phyloP scores from a whole-genome alignment of 2,329 filamentous ascomycete species.

The Ascochyta fabae region DNA sequence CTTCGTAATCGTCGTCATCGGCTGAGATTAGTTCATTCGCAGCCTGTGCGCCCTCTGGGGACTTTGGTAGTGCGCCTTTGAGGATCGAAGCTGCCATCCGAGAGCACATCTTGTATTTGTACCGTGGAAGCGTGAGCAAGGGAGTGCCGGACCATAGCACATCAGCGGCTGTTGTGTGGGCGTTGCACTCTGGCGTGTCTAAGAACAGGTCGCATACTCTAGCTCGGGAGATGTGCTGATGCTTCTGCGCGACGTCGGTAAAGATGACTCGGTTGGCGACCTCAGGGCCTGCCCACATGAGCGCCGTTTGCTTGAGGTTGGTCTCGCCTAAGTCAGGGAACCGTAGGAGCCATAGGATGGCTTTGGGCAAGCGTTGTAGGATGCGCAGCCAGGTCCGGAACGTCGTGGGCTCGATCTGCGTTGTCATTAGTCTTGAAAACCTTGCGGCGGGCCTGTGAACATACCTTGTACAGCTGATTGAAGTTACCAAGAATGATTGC shows the following conservation, averaged over 20 bases:
- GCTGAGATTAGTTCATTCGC: conserved; percentile 77
- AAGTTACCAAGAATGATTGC: conserved; percentile 95
- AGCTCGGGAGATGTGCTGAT: conserved; percentile 89
- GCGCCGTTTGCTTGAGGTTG: conserved; percentile 81
- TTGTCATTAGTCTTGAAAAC: conserved; percentile 19
- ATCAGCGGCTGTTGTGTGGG: conserved; percentile 95
- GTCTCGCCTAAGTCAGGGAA: conserved; percentile 93
- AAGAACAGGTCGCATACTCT: conserved; percentile 93
- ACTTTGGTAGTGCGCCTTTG: conserved; percentile 81
- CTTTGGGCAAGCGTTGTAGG: conserved; percentile 81
- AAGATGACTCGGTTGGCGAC: conserved; percentile 90
- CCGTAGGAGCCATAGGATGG: conserved; percentile 92
- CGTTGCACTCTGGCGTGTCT: conserved; percentile 97
- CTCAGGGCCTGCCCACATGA: conserved; percentile 80
- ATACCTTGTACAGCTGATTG: conserved; percentile 97
- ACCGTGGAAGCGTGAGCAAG: conserved; percentile 85
- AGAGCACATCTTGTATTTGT: conserved; percentile 98
- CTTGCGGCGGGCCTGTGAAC: neutral
- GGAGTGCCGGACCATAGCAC: conserved; percentile 96
- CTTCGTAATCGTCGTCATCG: conserved; percentile 85
- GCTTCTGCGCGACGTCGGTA: conserved; percentile 95
- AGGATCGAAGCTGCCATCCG: conserved; percentile 97
- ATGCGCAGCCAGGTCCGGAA: conserved; percentile 97
- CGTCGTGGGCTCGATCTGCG: conserved; percentile 91
- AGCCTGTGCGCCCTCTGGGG: conserved; percentile 68